Evolutionary conservation across 2,329 filamentous ascomycete genomes (phyloP), one percentile per base, ranked within the genome.

Genomic region (Chlorencoelia australis): DNA sequence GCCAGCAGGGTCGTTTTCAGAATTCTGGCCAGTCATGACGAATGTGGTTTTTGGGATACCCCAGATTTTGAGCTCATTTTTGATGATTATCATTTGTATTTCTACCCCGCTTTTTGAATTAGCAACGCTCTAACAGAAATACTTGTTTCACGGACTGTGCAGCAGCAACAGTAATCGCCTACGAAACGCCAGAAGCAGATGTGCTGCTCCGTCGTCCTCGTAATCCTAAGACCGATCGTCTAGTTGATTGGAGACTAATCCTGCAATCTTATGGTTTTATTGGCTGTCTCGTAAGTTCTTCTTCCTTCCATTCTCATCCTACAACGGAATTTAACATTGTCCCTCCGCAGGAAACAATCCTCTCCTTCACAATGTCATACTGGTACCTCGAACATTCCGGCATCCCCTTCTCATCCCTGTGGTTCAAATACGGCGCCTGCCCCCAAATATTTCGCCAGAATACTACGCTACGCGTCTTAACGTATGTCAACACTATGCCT

Each of bases 131-230:
- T 10, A 25, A 25, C 6, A 6, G 13, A 25, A 13, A 13, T 25
- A 25, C 22, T 25, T 84, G 80, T 55, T 84, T 87, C 58, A 88
- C 82, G 9, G 83, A 89, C 54, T 84, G 79, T 44, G 71, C 73
- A 5, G 79, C 79, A 2, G 79, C 83, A 0, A 82, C 80, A 1
- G 73, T 77, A 2, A 67, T 89, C 6, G 82, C 82, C 0, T 87
- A 84, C 52, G 83, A 89, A 53, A 70, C 76, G 30, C 80, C 82
- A 1, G 83, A 89, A 56, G 77, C 79, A 1, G 82, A 88, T 47
- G 73, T 88, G 0, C 69, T 89, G 7, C 63, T 75, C 18, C 75
- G 81, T 3, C 73, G 69, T 33, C 82, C 82, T 0, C 71, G 83
- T 26, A 73, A 79, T 43, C 69, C 75, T 3, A 77, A 75, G 50